Evolutionary conservation across 495 filamentous ascomycete genomes (phyloP), one percentile per base, ranked within the genome.

Genomic region (Staphylotrichum tortipilum): DNA sequence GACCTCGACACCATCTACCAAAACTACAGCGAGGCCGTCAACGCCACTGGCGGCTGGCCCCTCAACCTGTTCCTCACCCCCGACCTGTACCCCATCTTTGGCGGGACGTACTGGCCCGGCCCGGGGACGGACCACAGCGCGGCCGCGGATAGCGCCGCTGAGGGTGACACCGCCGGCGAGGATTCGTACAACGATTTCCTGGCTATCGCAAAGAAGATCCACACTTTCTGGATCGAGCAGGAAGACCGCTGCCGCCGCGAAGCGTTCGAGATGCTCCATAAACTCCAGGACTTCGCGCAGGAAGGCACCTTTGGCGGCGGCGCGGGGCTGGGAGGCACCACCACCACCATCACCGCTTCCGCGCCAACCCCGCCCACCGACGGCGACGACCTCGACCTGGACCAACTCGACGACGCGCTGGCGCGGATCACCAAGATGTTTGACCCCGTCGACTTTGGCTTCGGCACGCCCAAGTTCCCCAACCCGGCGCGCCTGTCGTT

Each of bases 1-100:
- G 90, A 97, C 63, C 80, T 97, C 56, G 92, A 98, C 62, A 84
- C 88, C 44, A 89, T 97, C 49, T 98, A 97, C 64, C 94, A 96
- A 86, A 95, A 95, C 69, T 98, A 94, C 69, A 87, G 94, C 26
- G 88, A 95, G 70, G 91, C 90, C 5, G 90, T 91, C 14, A 94
- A 84, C 30, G 89, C 88, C 17, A 88, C 84, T 2, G 94, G 89
- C 3, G 92, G 92, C 22, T 98, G 94, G 94, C 92, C 92, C 10
- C 74, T 98, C 38, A 97, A 96, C 64, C 87, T 96, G 18, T 97
- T 98, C 62, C 74, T 97, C 22, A 97, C 94, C 0, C 94, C 94
- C 0, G 81, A 91, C 57, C 77, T 97, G 6, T 84, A 95, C 53
- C 92, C 92, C 1, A 82, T 98, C 18, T 97, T 95, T 65, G 94